Evolutionary conservation across 257 asterid genomes (phyloP), one percentile per base, ranked within the genome.

Genomic region (Plectranthus barbatus): DNA sequence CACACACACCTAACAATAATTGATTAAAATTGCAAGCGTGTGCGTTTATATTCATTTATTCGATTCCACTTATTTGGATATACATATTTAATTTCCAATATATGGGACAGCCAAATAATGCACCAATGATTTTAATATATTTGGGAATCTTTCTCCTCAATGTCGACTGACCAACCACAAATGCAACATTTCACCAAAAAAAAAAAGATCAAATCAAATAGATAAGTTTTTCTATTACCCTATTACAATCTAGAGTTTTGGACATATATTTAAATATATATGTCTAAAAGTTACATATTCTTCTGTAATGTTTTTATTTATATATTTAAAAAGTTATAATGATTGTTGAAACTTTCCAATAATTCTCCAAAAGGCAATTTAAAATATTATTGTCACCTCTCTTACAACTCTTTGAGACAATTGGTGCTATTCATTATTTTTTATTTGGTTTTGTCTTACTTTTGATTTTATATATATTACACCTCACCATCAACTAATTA

Each of bases 111-210:
- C 67, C 14, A 26, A 59, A 44, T n/a, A 68, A 46, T 55, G 74
- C 74, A 47, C 21, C 44, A 34, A 54, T 34, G 14, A 21, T 34
- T 24, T 21, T 60, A 51, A 39, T 21, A 34, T 15, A 54, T 47
- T 44, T 53, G 41, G 74, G 71, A 62, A 67, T 72, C 65, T 56
- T 70, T 60, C 67, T 67, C 47, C 62, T 60, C 55, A 29, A 54
- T 41, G 68, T 19, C 39, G 63, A 33, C 50, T 62, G 64, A 24
- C 79, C 79, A 69, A 70, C 79, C 76, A 75, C 79, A 64, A 33
- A 44, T 44, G 62, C 53, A 68, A 63, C 72, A 63, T 68, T 66
- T 44, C 67, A 74, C 64, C 75, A 17, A 19, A 69, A 62, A 64
- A 49, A 7, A 9, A 31, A 31, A 31, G 29, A 55, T n/a, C n/a